These are phyloP conservation scores for Nemania sp. DNA, from an alignment of 2,329 filamentous ascomycete genomes.

Conservation along the genomic window DNA sequence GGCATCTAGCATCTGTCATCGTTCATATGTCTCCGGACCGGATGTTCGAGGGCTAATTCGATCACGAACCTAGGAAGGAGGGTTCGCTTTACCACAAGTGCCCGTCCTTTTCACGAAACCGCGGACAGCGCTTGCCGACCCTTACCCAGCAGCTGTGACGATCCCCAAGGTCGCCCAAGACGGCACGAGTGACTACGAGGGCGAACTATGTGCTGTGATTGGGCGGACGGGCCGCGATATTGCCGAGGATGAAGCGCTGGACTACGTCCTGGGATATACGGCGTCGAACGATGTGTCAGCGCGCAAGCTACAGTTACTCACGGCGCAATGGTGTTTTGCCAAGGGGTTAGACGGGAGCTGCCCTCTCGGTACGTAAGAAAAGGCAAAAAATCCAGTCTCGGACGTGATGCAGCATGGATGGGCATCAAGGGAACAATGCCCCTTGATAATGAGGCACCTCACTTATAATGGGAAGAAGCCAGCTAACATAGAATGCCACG, in stretches of 20 bases:
- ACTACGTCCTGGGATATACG: conserved; percentile 67
- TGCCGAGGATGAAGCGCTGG: conserved; percentile 57
- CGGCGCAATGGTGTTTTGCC: conserved; percentile 61
- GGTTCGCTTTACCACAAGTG: conserved; percentile 16
- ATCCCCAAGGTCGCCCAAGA: conserved; percentile 58
- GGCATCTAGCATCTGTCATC: not conserved
- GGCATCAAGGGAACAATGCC: not conserved
- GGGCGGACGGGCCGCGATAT: conserved; percentile 58
- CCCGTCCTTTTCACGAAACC: conserved; percentile 51
- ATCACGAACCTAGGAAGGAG: conserved; percentile 15
- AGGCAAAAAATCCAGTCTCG: not conserved
- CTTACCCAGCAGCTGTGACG: conserved; percentile 55
- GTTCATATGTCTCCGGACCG: not conserved
- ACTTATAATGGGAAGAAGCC: not conserved
- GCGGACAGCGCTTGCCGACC: conserved; percentile 56
- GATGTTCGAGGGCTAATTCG: not conserved
- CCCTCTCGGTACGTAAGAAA: conserved; percentile 45
- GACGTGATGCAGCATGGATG: too few relatives aligned
- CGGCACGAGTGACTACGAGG: conserved; percentile 62
- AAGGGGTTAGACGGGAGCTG: conserved; percentile 63
- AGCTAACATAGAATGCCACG: not conserved
- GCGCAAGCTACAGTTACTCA: conserved; percentile 58
- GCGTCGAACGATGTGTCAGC: conserved; percentile 67
- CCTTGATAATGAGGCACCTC: not conserved
- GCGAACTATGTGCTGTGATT: conserved; percentile 62